Base-by-base conservation (phyloP, 208 protist species). In the Leishmania aethiopica region DNA sequence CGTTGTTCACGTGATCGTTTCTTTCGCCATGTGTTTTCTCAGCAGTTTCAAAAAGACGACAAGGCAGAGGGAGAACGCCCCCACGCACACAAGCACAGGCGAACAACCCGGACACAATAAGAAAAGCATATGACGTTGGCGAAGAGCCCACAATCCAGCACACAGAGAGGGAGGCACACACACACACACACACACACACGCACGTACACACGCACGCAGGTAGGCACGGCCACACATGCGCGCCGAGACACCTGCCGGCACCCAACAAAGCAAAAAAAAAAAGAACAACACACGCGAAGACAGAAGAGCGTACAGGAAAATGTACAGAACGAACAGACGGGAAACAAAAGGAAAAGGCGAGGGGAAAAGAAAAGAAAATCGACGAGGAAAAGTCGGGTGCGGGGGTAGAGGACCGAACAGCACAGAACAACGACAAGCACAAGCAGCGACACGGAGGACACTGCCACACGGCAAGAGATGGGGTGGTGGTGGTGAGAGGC, bases 211-310 rank as follows among this genome's bases (percentile, higher is more conserved):
- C 28, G 19, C 25, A 35, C 10, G 6, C 59, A 10, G 3, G 51
- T 10, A 55, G 51, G 51, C 51, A 55, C 51, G 15, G 1, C 15
- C 51, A 22, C 51, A 55, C 51, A 55, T 55, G 51, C 51, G 51
- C 51, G 51, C 51, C 51, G 51, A 55, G 2, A 55, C 51, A 55
- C 15, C 51, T 7, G 28, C 6, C 7, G 11, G 32, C 62, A 3
- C 13, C 1, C 17, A 70, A 64, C 66, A 81, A 77, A 42, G 37
- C 6, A 85, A 19, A 67, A 64, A 19, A 78, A 55, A 81, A 69
- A 81, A 69, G 2, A 37, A 35, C 59, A 64, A 11, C 51, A 64
- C 25, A 64, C 10, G 59, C 25, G 25, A 32, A 13, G 59, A 32
- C 19, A 32, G 6, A 32, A 4, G 28, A 17, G 28, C 7, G 22